These are phyloP conservation scores for Xanthoconium stramineum DNA, from an alignment of 768 basidiomycete genomes.

Conservation along the genomic window DNA sequence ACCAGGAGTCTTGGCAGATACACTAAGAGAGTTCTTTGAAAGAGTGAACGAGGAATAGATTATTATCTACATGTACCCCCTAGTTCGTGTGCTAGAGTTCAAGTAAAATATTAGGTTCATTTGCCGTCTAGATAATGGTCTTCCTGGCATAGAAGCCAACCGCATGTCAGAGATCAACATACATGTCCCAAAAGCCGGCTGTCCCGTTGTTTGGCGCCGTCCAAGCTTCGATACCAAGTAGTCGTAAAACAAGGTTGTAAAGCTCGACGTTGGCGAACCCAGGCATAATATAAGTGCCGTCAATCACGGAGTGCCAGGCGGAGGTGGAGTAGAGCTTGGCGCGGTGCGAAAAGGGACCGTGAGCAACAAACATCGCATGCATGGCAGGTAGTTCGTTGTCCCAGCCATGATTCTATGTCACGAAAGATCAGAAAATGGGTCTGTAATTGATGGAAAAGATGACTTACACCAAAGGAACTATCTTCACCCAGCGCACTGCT, in stretches of 20 bases:
- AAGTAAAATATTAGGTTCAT: not conserved
- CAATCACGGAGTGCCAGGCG: constrained; percentile 61
- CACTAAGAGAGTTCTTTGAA: constrained; percentile 90
- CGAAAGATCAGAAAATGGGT: not conserved
- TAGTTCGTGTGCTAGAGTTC: not conserved
- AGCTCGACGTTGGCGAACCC: constrained; percentile 86
- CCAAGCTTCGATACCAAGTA: constrained; percentile 59
- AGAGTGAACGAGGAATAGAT: constrained; percentile 63
- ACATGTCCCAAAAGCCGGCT: constrained; percentile 77
- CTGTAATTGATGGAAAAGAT: not conserved
- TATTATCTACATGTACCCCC: not conserved
- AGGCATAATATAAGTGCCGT: constrained; percentile 63
- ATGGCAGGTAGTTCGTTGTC: constrained; percentile 75
- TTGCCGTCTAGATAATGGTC: not conserved
- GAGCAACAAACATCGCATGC: constrained; percentile 89
- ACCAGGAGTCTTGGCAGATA: constrained; percentile 85
- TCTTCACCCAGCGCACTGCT: constrained; percentile 56
- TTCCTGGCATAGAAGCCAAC: not conserved
- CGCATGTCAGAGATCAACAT: constrained; percentile 37
- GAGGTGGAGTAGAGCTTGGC: constrained; percentile 47
- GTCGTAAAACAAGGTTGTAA: constrained; percentile 75
- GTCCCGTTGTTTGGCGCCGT: constrained; percentile 76
- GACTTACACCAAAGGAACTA: constrained; percentile 70
- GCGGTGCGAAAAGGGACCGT: constrained; percentile 79
- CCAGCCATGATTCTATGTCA: constrained; percentile 79